Base-by-base conservation (phyloP, 352 stramenopile genomes). In the Globisporangium acanthophoron region DNA sequence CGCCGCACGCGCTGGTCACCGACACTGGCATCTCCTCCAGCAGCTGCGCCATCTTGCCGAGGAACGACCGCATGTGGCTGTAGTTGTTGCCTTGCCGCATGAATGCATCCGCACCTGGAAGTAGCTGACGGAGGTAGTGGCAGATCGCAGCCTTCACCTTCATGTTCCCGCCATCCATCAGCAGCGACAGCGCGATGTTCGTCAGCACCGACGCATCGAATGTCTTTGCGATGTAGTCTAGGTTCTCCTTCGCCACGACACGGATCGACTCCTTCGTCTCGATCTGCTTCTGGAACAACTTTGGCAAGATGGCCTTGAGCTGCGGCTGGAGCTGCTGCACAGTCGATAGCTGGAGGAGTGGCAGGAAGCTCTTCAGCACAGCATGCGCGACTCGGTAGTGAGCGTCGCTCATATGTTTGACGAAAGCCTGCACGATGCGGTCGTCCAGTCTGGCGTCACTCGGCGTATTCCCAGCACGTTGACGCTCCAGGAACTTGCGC, bases 381-480 rank as follows among this genome's bases (percentile, higher is more conserved):
- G 71, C 68, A 45, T 92, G 85, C 3, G 78, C 76, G 1, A 94
- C 80, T 1, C 85, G 79, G 55, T 92, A 91, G 33, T 94, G 85
- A 18, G 70, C 57, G 46, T 94, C 85, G 9, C 65, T 75, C 21
- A 94, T 52, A 62, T 89, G 79, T 18, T 85, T 78, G 24, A 92
- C 72, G 18, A 88, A 80, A 1, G 66, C 67, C 0, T 54, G 40
- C 15, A 90, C 46, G 29, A 90, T 74, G 6, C 74, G 73, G n/a
- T 76, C 78, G 46, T 91, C 79, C 35, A 88, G 56, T 39, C 84
- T 85, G 58, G 44, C 27, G 46, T 77, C 67, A 51, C 18, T 61
- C 12, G 21, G 54, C 27, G 44, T 31, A 4, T 31, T 52, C 21
- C 41, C 54, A 3, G 31, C 50, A 16, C 48, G 49, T 47, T 61